Percentiles rank a stretch among this genome's conserved stretches.
These are phyloP conservation scores for Panicum hallii DNA, from an alignment of 202 grass and related monocot genomes.

Conservation along the genomic window DNA sequence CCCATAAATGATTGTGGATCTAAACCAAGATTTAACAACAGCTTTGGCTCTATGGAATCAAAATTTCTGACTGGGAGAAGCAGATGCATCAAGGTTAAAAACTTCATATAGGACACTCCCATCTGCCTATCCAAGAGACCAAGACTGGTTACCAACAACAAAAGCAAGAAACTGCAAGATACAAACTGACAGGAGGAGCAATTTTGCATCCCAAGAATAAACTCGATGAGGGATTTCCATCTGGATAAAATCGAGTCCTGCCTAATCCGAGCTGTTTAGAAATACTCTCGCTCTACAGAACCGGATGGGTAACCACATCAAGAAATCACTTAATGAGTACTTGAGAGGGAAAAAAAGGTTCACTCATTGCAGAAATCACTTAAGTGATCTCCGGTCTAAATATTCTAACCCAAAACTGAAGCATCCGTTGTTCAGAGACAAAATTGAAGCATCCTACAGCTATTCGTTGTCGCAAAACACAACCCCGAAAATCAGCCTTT, in stretches of 20 bases:
- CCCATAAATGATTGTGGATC: neutral
- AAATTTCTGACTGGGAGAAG: neutral
- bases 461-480: neutral
- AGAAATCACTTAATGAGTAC: neutral
- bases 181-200: neutral
- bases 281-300: conserved; percentile 6
- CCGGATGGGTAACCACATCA: neutral
- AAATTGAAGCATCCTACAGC: neutral
- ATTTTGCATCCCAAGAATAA: neutral
- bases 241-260: neutral
- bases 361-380: neutral
- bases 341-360: neutral
- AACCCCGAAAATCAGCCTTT: neutral
- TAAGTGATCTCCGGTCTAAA: neutral
- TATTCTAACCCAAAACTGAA: conserved; percentile 4
- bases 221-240: conserved; percentile 13
- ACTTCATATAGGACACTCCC: neutral
- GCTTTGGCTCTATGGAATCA: conserved; percentile 25
- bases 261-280: conserved; percentile 2
- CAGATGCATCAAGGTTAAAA: conserved; percentile 32
- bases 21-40: conserved; percentile 12
- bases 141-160: neutral
- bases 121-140: conserved; percentile 11
- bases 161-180: conserved; percentile 11
- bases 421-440: conserved; percentile 4